These are phyloP conservation scores for Xylariaceae sp. DNA, from an alignment of 2,329 filamentous ascomycete genomes.

Conservation along the genomic window DNA sequence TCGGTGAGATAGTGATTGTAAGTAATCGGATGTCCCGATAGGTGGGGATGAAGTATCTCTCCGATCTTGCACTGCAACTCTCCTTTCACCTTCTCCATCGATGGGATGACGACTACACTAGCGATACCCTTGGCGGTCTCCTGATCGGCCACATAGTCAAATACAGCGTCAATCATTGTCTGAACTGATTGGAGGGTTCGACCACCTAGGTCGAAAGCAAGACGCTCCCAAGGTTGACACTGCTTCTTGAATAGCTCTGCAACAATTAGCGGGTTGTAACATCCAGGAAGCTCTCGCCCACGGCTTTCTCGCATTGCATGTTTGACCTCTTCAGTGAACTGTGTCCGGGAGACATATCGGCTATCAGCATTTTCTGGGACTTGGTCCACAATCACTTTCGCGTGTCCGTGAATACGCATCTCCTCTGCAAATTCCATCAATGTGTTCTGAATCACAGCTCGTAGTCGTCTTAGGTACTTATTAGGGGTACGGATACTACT, in stretches of 20 bases:
- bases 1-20: slow-evolving; percentile 33
- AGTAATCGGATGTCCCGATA: slow-evolving; percentile 31
- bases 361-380: background rate
- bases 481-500: slow-evolving; percentile 6
- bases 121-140: slow-evolving; percentile 23
- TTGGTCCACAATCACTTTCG: slow-evolving; percentile 4
- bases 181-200: slow-evolving; percentile 20
- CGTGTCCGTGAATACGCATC: slow-evolving; percentile 21
- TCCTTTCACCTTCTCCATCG: slow-evolving; percentile 18
- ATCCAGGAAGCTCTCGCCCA: slow-evolving; percentile 35
- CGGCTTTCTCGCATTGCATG: slow-evolving; percentile 24
- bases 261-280: slow-evolving; percentile 34
- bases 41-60: slow-evolving; percentile 26
- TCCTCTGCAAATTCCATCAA: slow-evolving; percentile 20
- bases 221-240: slow-evolving; percentile 28
- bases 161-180: slow-evolving; percentile 11
- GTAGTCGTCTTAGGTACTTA: slow-evolving; percentile 21
- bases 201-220: slow-evolving; percentile 17
- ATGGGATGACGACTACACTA: slow-evolving; percentile 17
- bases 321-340: slow-evolving; percentile 22
- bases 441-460: slow-evolving; percentile 25
- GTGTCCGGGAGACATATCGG: slow-evolving; percentile 11
- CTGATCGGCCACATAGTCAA: slow-evolving; percentile 20
- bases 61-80: slow-evolving; percentile 22
- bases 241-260: slow-evolving; percentile 32